A percentile compares a stretch with the other conserved stretches of the same genome.
Conservation (phyloP, 1,284 basidiomycete species). For the Phylloboletellus chloephorus region DNA sequence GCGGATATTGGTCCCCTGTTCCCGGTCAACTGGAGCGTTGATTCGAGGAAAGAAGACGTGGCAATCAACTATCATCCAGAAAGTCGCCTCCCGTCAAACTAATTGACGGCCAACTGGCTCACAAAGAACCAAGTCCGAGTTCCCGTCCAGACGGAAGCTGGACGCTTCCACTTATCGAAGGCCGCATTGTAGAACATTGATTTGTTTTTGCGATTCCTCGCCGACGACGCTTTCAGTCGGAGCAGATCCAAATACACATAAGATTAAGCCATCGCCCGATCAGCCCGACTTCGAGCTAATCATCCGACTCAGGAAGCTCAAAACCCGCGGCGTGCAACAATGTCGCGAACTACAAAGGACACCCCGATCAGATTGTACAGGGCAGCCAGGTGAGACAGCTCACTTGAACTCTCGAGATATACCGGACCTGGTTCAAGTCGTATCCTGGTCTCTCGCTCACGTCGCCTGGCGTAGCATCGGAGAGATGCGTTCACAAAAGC, state of each 20-base stretch:
- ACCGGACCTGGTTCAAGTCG: slow-evolving; percentile 72
- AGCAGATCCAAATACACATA: slow-evolving; percentile 16
- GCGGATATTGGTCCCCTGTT: too few relatives aligned
- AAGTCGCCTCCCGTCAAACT: too few relatives aligned
- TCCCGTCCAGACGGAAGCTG: too few relatives aligned
- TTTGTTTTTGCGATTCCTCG: not conserved
- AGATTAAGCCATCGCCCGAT: slow-evolving; percentile 3
- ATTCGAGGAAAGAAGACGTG: too few relatives aligned
- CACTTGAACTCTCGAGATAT: slow-evolving; percentile 83
- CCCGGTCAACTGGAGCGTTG: too few relatives aligned
- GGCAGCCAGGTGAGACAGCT: slow-evolving; percentile 16
- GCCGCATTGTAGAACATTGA: slow-evolving; percentile 1
- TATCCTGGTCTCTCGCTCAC: slow-evolving; percentile 71
- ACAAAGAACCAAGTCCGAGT: too few relatives aligned
- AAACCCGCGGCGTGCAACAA: slow-evolving; percentile 50
- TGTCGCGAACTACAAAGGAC: slow-evolving; percentile 42
- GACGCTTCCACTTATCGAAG: too few relatives aligned
- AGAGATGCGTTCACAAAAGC: not conserved
- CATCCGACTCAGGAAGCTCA: slow-evolving; percentile 29
- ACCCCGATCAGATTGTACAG: not conserved
- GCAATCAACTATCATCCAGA: too few relatives aligned
- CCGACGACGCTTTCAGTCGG: not conserved
- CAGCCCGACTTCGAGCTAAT: not conserved
- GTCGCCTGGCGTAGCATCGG: slow-evolving; percentile 47
- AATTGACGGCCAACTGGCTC: too few relatives aligned